Conservation (phyloP, 2,329 filamentous ascomycete genomes). For the Scortechinia acanthostroma region DNA sequence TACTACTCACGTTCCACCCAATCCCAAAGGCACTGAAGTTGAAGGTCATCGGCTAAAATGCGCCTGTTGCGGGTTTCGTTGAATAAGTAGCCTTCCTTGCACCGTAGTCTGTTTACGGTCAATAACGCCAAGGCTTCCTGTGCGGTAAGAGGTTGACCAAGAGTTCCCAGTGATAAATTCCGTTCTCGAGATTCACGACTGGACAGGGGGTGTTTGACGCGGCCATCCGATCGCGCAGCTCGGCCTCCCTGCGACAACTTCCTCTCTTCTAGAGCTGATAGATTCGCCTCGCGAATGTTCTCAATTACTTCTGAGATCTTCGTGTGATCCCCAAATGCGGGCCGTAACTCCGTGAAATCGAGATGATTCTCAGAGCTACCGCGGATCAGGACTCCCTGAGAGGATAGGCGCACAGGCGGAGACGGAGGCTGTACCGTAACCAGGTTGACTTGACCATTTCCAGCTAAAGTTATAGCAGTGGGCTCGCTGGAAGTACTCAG, state of each 20-base stretch:
- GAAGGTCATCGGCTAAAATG: conserved; percentile 44
- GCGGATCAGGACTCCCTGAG: conserved; percentile 20
- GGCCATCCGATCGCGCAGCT: not conserved
- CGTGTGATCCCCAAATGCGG: not conserved
- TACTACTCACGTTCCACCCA: conserved; percentile 41
- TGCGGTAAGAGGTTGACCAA: conserved; percentile 17
- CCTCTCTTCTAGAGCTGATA: not conserved
- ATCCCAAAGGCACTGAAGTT: conserved; percentile 49
- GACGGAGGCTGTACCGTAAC: conserved; percentile 32
- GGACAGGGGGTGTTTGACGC: conserved; percentile 11
- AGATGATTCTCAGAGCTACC: conserved; percentile 9
- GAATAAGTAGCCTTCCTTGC: conserved; percentile 42
- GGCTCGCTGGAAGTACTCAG: conserved; percentile 32
- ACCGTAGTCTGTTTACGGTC: conserved; percentile 38
- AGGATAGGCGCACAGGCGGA: conserved; percentile 24
- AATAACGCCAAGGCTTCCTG: conserved; percentile 27
- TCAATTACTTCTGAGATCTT: not conserved
- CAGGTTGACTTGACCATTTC: conserved; percentile 38
- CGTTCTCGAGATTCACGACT: conserved; percentile 26
- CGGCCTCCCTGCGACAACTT: not conserved
- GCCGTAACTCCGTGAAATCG: not conserved
- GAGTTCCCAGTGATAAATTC: conserved; percentile 16
- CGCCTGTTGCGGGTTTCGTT: conserved; percentile 43
- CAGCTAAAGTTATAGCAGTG: conserved; percentile 40
- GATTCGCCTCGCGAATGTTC: not conserved